A percentile compares a stretch with the other conserved stretches of the same genome.
Evolutionary conservation across 371 early-diverging fungal genomes (phyloP).

Genomic region (Rhizopus delemar): DNA sequence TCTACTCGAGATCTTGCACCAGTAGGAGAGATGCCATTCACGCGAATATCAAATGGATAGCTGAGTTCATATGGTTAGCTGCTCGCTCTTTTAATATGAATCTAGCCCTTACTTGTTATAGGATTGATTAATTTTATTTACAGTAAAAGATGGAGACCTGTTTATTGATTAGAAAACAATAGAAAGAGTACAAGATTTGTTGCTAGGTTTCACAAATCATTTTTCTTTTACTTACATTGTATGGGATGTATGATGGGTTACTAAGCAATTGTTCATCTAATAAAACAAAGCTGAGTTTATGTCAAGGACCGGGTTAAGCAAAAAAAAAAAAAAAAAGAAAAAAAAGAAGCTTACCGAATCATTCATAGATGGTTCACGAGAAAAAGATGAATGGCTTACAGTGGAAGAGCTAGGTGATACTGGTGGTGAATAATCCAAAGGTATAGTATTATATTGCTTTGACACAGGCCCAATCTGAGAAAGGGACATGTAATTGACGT

Average conservation of each 20-base stretch:
- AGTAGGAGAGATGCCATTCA: constrained; percentile 59
- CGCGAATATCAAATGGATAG: constrained; percentile 27
- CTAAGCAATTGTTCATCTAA: too few species aligned
- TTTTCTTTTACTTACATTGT: too few species aligned
- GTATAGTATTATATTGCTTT: background rate
- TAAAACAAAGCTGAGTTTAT: too few species aligned
- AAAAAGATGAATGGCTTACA: background rate
- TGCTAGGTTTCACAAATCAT: too few species aligned
- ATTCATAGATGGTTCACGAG: background rate
- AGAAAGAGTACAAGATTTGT: too few species aligned
- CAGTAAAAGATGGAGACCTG: background rate
- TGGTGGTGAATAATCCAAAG: background rate
- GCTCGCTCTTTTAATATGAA: background rate
- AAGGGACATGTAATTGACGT: too few species aligned
- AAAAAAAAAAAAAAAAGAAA: too few species aligned
- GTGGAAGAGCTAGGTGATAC: constrained; percentile 1
- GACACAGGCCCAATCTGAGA: background rate
- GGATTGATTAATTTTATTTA: background rate
- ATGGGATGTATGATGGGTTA: too few species aligned
- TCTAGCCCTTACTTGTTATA: background rate
- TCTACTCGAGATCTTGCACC: constrained; percentile 75
- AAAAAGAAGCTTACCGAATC: background rate
- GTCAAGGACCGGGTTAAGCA: too few species aligned
- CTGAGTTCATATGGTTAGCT: background rate
- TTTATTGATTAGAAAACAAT: too few species aligned